A percentile compares a stretch with the other conserved stretches of the same genome.
Conservation (phyloP, 1,284 basidiomycete genomes). For the Cronartium quercuum region DNA sequence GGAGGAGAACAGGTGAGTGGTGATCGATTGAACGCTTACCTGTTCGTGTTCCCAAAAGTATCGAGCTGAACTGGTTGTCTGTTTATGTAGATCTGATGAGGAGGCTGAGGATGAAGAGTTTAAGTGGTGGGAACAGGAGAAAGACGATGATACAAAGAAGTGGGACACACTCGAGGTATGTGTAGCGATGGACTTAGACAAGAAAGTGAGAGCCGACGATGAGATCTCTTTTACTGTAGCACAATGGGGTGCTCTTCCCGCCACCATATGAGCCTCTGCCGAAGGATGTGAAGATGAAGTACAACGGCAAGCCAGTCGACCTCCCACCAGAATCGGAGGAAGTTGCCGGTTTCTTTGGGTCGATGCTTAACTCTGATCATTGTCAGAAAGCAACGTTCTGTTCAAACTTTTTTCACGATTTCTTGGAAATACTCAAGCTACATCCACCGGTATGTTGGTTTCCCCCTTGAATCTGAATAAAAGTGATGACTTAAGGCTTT, state of each 20-base stretch:
- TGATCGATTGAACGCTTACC: conserved; percentile 18
- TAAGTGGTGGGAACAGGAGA: conserved; percentile 74
- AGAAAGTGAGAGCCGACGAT: not conserved
- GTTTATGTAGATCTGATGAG: conserved; percentile 33
- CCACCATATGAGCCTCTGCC: conserved; percentile 87
- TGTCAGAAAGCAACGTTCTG: conserved; percentile 82
- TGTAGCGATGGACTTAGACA: not conserved
- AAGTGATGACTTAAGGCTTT: not conserved
- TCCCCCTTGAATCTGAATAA: not conserved
- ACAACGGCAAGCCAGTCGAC: conserved; percentile 73
- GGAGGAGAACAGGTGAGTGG: not conserved
- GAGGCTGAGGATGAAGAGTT: conserved; percentile 49
- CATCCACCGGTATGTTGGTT: conserved; percentile 69
- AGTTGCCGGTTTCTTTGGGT: conserved; percentile 92
- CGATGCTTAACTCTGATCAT: conserved; percentile 88
- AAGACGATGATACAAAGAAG: conserved; percentile 47
- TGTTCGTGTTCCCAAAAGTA: conserved; percentile 48
- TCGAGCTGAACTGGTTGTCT: conserved; percentile 38
- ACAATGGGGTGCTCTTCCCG: conserved; percentile 92
- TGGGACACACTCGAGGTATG: conserved; percentile 17
- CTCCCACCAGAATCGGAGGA: conserved; percentile 86
- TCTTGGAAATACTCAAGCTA: conserved; percentile 67
- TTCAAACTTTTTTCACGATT: conserved; percentile 94
- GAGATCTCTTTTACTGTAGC: conserved; percentile 51
- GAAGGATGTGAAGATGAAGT: conserved; percentile 82